Evolutionary conservation across 441 rosid genomes (phyloP), one percentile per base, ranked within the genome.

Genomic region (Erodium texanum): DNA sequence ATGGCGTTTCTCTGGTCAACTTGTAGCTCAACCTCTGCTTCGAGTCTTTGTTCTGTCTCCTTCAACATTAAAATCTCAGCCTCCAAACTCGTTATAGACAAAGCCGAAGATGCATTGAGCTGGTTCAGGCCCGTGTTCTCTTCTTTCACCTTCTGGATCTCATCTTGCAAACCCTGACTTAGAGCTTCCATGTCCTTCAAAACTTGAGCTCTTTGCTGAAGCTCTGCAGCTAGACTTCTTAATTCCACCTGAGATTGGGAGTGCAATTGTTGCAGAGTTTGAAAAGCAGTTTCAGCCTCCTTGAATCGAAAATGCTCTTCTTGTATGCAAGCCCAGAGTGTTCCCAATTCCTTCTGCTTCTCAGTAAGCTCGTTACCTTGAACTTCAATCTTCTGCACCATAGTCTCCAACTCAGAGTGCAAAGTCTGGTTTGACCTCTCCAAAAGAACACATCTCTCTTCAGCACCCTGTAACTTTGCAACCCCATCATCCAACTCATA

Each of bases 261-360:
- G 74, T 91, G 96, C 79, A 93, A 76, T 72, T 91, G 88, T 75
- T 88, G 99, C 80, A 93, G 75, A 56, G 97, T 89, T 76, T 93
- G 99, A 78, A 93, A 91, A 64, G 99, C 96, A 4, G 99, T 93
- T 74, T 93, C 99, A 67, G 97, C 97, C 82, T 93, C 97, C 78
- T 85, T 16, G 19, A 91, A 91, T 24, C 90, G 86, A 73, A 85
- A 77, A 69, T 85, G 88, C 77, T 93, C 99, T 80, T 89, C 95
- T 79, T 91, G 96, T 75, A 93, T 75, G 73, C 86, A 76, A 52
- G 88, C 76, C 99, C 97, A 89, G 48, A 93, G 88, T 67, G 81
- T 87, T 62, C 92, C 93, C 82, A 89, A 68, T 77, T 93, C 97
- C 76, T 83, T 81, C 84, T 93, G 93, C 81, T 91, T 93, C 77